Evolutionary conservation across 129 eudicot species (phyloP), one percentile per base, ranked within the genome.

Genomic region (Oenanthe sinensis): DNA sequence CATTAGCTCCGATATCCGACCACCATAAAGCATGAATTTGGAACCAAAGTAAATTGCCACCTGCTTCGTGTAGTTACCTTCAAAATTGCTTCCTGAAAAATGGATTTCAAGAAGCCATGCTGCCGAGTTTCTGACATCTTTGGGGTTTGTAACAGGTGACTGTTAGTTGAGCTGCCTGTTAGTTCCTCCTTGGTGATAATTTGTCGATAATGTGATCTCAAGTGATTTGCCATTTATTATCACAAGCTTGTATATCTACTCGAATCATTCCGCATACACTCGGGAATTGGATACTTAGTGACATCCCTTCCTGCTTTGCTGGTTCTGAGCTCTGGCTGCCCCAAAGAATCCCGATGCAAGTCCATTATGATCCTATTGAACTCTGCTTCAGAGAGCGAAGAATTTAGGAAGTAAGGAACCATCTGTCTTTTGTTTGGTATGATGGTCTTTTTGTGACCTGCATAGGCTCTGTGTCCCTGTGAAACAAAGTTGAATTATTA

Each of bases 361-460:
- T 82, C 87, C 81, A 86, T 67, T 44, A 95, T 85, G 82, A 95
- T 90, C 78, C 78, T 79, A 52, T 92, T 92, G 77, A 95, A 95
- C 80, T 92, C 92, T 5, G 77, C 39, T 73, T 90, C 92, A 2
- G 85, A 81, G 11, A 95, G 87, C 75, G 94, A 88, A 24, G 91
- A 75, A 60, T 95, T 91, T 39, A 95, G 42, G 79, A 95, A 95
- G 76, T 88, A 79, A 0, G 85, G 79, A 3, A 95, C 80, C 97
- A 95, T 95, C 72, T 91, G 97, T 81, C 98, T 87, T 79, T 95
- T 95, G 84, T 95, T 95, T 49, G 98, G 98, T 24, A 95, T 92
- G 17, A 95, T 95, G 2, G 96, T 88, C 86, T 95, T 95, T 39
- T 84, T 95, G 90, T 95, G 98, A 75, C 98, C 98, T 69, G 90